These are phyloP conservation scores for Lachancea sp. DNA, from an alignment of 805 yeast species.

Conservation along the genomic window DNA sequence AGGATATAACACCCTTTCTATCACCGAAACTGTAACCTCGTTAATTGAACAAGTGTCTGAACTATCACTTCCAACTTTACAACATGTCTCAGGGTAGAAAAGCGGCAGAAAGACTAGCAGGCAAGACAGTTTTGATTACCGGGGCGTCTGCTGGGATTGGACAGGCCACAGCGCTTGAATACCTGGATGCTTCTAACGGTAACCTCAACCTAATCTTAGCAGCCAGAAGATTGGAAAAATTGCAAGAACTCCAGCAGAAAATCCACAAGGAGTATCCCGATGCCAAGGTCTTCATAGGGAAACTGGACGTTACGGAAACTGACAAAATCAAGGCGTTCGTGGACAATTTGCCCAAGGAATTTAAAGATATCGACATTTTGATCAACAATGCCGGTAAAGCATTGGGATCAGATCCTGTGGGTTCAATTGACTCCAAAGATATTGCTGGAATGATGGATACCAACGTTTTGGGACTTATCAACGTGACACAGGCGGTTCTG, in stretches of 20 bases:
- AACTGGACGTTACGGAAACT: conserved; percentile 53
- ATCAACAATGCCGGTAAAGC: conserved; percentile 79
- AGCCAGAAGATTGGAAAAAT: conserved; percentile 68
- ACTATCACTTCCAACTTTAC: background rate
- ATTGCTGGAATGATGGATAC: conserved; percentile 74
- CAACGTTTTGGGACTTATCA: conserved; percentile 80
- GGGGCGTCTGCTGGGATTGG: conserved; percentile 98
- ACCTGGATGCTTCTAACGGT: conserved; percentile 72
- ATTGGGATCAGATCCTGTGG: conserved; percentile 70
- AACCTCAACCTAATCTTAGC: conserved; percentile 62
- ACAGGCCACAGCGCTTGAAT: conserved; percentile 80
- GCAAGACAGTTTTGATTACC: conserved; percentile 78
- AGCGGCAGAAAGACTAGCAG: conserved; percentile 75
- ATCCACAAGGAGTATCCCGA: conserved; percentile 43
- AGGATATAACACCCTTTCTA: no score
- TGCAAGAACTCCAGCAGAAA: conserved; percentile 43
- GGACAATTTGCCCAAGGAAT: conserved; percentile 47
- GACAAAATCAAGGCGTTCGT: conserved; percentile 49
- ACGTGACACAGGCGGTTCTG: conserved; percentile 73
- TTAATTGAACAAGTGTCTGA: background rate
- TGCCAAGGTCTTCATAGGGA: conserved; percentile 40
- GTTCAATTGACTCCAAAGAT: conserved; percentile 57
- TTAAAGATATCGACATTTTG: conserved; percentile 58
- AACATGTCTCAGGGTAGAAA: conserved; percentile 66
- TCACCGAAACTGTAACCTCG: no score